phyloP scores from a whole-genome alignment of 257 asterid genomes.

The Solanum appendiculatum region DNA sequence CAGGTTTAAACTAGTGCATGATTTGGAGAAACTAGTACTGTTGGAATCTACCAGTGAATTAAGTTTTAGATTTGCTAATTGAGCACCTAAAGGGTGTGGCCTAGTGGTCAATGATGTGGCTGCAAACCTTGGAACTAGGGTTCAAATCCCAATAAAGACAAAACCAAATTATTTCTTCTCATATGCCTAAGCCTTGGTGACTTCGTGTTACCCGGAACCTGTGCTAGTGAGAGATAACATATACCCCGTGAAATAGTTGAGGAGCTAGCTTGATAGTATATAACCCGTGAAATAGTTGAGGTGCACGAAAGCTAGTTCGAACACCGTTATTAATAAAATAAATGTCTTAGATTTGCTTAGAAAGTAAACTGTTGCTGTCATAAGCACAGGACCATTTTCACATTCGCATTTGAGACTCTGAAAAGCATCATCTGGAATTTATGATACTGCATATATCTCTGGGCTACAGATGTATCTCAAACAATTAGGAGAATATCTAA shows the following conservation, averaged over 20 bases:
- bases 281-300: background rate
- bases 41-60: background rate
- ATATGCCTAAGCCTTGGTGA: background rate
- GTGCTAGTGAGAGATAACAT: background rate
- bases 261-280: background rate
- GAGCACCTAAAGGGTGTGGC: background rate
- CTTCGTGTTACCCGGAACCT: background rate
- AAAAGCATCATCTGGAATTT: background rate
- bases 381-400: background rate
- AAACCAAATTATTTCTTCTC: background rate
- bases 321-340: background rate
- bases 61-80: background rate
- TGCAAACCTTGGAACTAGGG: background rate
- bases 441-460: background rate
- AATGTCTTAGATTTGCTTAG: background rate
- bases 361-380: background rate
- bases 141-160: background rate
- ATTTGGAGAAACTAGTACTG: background rate
- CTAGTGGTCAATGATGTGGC: background rate
- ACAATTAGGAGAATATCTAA: background rate
- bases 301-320: background rate
- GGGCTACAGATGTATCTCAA: background rate
- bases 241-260: background rate
- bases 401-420: background rate
- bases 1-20: background rate